These are phyloP conservation scores for Stagonosporopsis chrysanthemi DNA, from an alignment of 2,329 filamentous ascomycete genomes.

Conservation along the genomic window DNA sequence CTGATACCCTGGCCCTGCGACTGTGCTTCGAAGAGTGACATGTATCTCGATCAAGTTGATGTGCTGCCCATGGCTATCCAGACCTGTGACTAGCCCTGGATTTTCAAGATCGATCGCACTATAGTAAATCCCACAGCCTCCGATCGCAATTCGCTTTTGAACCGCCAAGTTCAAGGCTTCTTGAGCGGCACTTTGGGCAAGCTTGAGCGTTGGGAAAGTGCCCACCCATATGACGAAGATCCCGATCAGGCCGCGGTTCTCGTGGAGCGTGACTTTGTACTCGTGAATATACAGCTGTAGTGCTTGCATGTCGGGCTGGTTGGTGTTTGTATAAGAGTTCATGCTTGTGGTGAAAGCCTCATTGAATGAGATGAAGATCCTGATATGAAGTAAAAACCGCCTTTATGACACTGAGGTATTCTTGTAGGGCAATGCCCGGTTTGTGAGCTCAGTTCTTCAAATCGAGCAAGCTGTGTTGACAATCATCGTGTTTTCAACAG, in stretches of 20 bases:
- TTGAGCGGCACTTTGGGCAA: conserved; percentile 1
- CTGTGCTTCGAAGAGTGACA: background rate
- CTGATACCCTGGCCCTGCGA: background rate
- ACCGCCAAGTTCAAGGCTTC: background rate
- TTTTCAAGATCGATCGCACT: background rate
- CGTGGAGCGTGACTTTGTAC: conserved; percentile 1
- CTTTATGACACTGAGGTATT: background rate
- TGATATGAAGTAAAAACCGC: background rate
- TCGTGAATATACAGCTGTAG: background rate
- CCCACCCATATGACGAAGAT: background rate
- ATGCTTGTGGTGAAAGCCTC: background rate
- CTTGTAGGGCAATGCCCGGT: background rate
- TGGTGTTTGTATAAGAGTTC: background rate
- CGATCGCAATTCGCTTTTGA: background rate
- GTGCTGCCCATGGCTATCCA: background rate
- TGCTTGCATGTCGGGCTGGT: background rate
- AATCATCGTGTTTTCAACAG: background rate
- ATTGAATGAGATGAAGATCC: background rate
- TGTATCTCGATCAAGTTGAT: conserved; percentile 1
- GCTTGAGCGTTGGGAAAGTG: background rate
- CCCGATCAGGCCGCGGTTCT: background rate
- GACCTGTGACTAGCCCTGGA: background rate
- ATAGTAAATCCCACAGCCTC: background rate
- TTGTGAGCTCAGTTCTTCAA: background rate
- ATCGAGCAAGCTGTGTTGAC: background rate